Evolutionary conservation across 192 early-diverging fungal genomes (phyloP).

Genomic region (Coemansia sp.): DNA sequence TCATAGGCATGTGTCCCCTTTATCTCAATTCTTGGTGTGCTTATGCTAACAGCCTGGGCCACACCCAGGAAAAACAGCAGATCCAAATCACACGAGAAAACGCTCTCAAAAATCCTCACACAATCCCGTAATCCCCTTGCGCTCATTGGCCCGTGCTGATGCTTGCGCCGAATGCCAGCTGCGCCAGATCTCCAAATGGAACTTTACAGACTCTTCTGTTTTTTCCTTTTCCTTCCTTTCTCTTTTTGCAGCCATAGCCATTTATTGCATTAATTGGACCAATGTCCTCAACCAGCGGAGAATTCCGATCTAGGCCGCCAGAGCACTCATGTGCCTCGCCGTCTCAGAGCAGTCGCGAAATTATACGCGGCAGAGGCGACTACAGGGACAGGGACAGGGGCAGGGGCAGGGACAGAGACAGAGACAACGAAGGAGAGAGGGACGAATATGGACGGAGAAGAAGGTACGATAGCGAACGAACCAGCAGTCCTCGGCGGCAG

Average conservation of each 20-base stretch:
- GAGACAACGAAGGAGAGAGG: background rate
- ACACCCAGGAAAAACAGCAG: background rate
- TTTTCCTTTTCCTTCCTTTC: background rate
- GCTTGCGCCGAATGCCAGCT: no score
- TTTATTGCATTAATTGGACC: background rate
- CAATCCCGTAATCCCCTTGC: background rate
- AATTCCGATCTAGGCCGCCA: background rate
- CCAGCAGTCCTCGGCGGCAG: background rate
- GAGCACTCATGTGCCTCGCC: background rate
- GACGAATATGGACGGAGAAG: slow-evolving; percentile 15
- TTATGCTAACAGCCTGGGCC: no score
- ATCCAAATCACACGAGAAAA: background rate
- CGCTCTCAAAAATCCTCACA: no score
- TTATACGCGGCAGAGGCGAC: background rate
- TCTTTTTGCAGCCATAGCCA: background rate
- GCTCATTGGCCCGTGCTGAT: background rate
- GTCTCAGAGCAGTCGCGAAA: background rate
- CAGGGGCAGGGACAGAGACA: background rate
- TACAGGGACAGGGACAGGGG: background rate
- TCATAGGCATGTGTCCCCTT: background rate
- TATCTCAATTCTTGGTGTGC: no score
- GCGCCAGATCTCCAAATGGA: background rate
- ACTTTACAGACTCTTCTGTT: background rate
- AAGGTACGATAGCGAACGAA: background rate
- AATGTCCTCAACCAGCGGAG: slow-evolving; percentile 3